Evolutionary conservation across 2,329 filamentous ascomycete genomes (phyloP).

Genomic region (Trichoderma afroharzianum): DNA sequence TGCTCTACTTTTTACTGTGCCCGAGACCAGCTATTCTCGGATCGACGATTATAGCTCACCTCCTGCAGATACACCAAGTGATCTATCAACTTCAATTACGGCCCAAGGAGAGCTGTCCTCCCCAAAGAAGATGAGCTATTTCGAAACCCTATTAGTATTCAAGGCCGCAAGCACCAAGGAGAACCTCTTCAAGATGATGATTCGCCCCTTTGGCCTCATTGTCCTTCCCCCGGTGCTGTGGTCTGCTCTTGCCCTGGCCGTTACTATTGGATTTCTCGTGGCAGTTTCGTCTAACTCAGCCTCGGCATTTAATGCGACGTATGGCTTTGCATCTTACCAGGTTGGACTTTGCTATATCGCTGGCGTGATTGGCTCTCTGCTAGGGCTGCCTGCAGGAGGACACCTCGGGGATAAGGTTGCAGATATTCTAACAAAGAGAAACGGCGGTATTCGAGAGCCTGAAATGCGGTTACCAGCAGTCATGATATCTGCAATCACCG

Average conservation of each 20-base stretch:
- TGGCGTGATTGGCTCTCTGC: constrained; percentile 43
- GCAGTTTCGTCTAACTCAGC: constrained; percentile 53
- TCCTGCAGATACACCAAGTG: constrained; percentile 8
- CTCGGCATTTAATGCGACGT: constrained; percentile 39
- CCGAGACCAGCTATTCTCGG: constrained; percentile 50
- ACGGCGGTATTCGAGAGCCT: constrained; percentile 54
- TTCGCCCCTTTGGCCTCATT: constrained; percentile 49
- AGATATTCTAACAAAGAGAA: constrained; percentile 47
- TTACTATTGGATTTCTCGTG: constrained; percentile 53
- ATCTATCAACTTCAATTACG: constrained; percentile 15
- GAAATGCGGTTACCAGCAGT: constrained; percentile 59
- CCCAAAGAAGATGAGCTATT: constrained; percentile 28
- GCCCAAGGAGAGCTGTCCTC: not conserved
- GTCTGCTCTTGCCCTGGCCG: constrained; percentile 51
- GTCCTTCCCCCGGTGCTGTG: constrained; percentile 51
- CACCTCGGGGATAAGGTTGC: constrained; percentile 45
- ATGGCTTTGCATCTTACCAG: constrained; percentile 44
- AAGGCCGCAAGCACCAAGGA: constrained; percentile 42
- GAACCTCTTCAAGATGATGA: constrained; percentile 43
- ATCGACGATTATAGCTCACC: constrained; percentile 13
- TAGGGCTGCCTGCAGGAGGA: constrained; percentile 51
- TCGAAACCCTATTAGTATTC: constrained; percentile 39
- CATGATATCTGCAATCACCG: constrained; percentile 47
- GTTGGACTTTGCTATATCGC: constrained; percentile 50
- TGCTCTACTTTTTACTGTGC: constrained; percentile 50